These are phyloP conservation scores for Cytospora chrysosperma DNA, from an alignment of 2,329 filamentous ascomycete species.

Conservation along the genomic window DNA sequence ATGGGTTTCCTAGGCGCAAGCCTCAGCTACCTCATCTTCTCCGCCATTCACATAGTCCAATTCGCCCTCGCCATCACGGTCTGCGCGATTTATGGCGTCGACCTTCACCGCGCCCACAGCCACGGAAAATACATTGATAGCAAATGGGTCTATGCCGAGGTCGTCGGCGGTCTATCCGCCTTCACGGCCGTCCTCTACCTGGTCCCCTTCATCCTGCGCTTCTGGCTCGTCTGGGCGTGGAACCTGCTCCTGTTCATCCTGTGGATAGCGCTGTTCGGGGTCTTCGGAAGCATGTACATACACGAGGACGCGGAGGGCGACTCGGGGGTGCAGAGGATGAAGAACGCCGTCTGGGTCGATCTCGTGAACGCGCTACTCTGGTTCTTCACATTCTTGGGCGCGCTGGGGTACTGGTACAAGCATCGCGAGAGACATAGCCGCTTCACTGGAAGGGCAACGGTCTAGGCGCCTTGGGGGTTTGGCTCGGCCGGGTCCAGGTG, in stretches of 20 bases:
- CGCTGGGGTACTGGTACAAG: constrained; percentile 58
- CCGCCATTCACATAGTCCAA: constrained; percentile 69
- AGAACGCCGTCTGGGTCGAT: constrained; percentile 83
- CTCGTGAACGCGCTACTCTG: constrained; percentile 73
- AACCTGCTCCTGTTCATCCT: constrained; percentile 72
- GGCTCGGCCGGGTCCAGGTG: constrained; percentile 35
- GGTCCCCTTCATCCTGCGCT: constrained; percentile 58
- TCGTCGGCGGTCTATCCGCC: constrained; percentile 65
- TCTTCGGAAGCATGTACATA: constrained; percentile 82
- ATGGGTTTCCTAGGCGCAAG: constrained; percentile 49
- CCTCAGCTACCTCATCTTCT: constrained; percentile 54
- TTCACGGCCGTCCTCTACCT: constrained; percentile 65
- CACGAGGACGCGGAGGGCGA: constrained; percentile 64
- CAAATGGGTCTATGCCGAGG: constrained; percentile 76
- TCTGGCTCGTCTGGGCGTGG: constrained; percentile 62
- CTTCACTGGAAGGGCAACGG: constrained; percentile 59
- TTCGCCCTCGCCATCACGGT: constrained; percentile 75
- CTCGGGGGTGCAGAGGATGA: constrained; percentile 69
- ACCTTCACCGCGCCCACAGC: constrained; percentile 57
- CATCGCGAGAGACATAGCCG: constrained; percentile 51
- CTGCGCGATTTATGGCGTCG: constrained; percentile 73
- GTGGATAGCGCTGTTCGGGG: constrained; percentile 78
- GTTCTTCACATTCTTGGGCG: constrained; percentile 61
- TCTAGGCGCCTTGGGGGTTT: constrained; percentile 36
- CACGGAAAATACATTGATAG: constrained; percentile 53